Base-by-base conservation (phyloP, 2,329 filamentous ascomycete species). In the Myrmaecium sp. region DNA sequence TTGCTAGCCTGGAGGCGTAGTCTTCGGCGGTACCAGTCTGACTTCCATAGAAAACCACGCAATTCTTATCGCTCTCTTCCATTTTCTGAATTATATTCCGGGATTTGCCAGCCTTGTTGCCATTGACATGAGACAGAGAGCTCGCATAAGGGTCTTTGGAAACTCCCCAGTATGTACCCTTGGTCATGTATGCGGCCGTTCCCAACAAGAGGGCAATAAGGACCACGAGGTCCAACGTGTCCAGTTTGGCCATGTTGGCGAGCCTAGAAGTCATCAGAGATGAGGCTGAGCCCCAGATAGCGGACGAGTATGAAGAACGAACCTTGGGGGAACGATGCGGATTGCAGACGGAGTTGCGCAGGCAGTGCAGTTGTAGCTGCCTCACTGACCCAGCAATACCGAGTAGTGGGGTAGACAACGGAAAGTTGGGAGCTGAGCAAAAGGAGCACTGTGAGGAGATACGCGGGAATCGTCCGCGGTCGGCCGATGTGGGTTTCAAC, bases 21-120 rank as follows among this genome's bases (percentile, higher is more conserved):
- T 98, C 89, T 59, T 98, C 91, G 26, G 89, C 89, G 21, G 89
- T 98, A 44, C 89, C 89, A 12, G 89, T 98, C 60, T 98, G 89
- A 17, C 89, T 98, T 39, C 89, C 89, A 51, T 94, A 98, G 64
- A 98, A 94, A 44, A 98, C 77, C 37, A 98, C 76, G 54, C 86
- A 94, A 60, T 98, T 95, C 63, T 95, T 98, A 54, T 74, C 76
- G 7, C 72, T 74, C 60, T 95, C 83, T 13, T 94, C 80, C 74
- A 98, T 78, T 60, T 92, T 92, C 64, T 95, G 80, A 33, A 94
- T 50, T 36, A 98, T 84, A 53, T 94, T 84, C 41, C 89, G 68
- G 33, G 84, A 86, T 61, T 83, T 84, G 40, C 75, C 81, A 6
- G 77, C 65, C 58, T 81, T 91, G 36, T 65, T 64, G 53, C 69